Conservation (phyloP, 495 filamentous ascomycete genomes). For the Cercophora samala region DNA sequence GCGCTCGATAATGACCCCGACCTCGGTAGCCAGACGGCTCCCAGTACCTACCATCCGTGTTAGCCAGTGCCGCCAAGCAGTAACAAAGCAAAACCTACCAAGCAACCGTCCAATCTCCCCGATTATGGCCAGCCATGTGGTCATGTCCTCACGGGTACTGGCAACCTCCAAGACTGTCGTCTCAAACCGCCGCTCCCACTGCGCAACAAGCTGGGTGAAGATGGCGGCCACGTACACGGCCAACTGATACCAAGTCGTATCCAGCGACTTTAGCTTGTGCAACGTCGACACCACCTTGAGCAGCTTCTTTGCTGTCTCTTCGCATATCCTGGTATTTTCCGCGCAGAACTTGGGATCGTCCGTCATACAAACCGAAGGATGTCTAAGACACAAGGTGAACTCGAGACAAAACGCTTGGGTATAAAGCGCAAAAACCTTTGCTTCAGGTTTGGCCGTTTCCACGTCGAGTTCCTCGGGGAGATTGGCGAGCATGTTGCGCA, state of each 20-base stretch:
- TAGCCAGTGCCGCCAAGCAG: neutral
- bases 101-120: slow-evolving; percentile 60
- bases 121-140: slow-evolving; percentile 63
- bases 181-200: slow-evolving; percentile 62
- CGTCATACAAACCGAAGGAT: slow-evolving; percentile 67
- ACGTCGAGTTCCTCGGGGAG: slow-evolving; percentile 54
- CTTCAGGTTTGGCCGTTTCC: slow-evolving; percentile 49
- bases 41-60: slow-evolving; percentile 32
- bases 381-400: slow-evolving; percentile 55
- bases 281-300: slow-evolving; percentile 57
- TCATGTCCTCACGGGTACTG: slow-evolving; percentile 62
- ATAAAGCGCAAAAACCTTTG: slow-evolving; percentile 51
- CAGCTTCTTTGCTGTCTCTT: slow-evolving; percentile 61
- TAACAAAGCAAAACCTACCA: slow-evolving; percentile 44
- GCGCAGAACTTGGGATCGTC: slow-evolving; percentile 56
- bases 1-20: slow-evolving; percentile 41
- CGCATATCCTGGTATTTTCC: slow-evolving; percentile 65
- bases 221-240: slow-evolving; percentile 71
- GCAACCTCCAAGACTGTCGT: slow-evolving; percentile 52
- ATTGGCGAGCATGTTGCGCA: slow-evolving; percentile 53
- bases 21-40: slow-evolving; percentile 33
- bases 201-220: slow-evolving; percentile 66
- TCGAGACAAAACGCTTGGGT: slow-evolving; percentile 46
- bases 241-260: slow-evolving; percentile 75
- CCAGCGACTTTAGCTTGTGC: slow-evolving; percentile 61